Evolutionary conservation across 1,284 basidiomycete species (phyloP).

Genomic region (Malassezia furfur): DNA sequence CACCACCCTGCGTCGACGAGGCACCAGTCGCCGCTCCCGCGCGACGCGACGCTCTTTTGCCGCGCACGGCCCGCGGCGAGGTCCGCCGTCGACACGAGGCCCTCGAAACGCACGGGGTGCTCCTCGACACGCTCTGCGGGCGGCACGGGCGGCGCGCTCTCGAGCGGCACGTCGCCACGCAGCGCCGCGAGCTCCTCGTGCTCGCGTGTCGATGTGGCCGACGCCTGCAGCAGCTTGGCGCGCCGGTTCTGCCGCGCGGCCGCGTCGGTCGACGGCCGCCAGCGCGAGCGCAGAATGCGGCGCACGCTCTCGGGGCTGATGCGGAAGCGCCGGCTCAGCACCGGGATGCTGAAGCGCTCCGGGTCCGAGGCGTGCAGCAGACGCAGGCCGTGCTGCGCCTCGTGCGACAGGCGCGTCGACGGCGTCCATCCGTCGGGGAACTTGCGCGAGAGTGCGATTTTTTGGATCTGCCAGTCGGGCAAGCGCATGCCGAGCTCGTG

Average conservation of each 20-base stretch:
- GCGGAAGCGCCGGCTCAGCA: slow-evolving; percentile 32
- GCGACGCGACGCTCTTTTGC: slow-evolving; percentile 22
- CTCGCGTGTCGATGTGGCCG: background rate
- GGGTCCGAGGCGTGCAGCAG: slow-evolving; percentile 36
- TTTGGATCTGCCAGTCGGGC: slow-evolving; percentile 33
- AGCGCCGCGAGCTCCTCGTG: slow-evolving; percentile 11
- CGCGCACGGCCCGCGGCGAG: slow-evolving; percentile 16
- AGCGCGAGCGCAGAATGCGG: slow-evolving; percentile 28
- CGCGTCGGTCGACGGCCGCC: slow-evolving; percentile 4
- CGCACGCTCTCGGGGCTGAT: slow-evolving; percentile 37
- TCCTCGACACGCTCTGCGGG: slow-evolving; percentile 7
- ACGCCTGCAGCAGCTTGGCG: background rate
- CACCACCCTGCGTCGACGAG: slow-evolving; percentile 47
- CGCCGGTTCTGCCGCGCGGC: slow-evolving; percentile 15
- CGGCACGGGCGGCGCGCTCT: background rate
- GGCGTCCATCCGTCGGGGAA: slow-evolving; percentile 44
- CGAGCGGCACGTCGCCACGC: slow-evolving; percentile 4
- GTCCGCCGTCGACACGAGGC: slow-evolving; percentile 32
- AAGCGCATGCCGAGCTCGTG: slow-evolving; percentile 28
- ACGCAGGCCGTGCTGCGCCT: slow-evolving; percentile 41
- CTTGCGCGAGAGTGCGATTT: slow-evolving; percentile 31
- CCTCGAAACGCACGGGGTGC: slow-evolving; percentile 34
- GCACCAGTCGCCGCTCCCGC: slow-evolving; percentile 45
- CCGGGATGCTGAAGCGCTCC: slow-evolving; percentile 25
- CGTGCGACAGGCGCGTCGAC: slow-evolving; percentile 36